A percentile compares a stretch with the other conserved stretches of the same genome.
Evolutionary conservation across 495 filamentous ascomycete genomes (phyloP).

Genomic region (Lichina pygmaea): DNA sequence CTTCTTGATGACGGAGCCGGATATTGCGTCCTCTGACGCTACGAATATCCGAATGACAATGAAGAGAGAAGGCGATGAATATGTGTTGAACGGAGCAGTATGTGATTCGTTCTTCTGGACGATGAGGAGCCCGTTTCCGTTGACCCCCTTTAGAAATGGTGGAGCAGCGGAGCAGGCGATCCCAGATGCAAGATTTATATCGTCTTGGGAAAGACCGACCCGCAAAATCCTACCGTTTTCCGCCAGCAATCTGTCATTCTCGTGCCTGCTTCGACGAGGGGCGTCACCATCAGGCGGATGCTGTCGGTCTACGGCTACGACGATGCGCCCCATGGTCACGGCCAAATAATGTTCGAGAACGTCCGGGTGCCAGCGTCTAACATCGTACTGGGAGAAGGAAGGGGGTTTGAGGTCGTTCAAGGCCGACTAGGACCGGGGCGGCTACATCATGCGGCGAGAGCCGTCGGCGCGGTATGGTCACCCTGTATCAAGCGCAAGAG

Average conservation of each 20-base stretch:
- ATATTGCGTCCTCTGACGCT: slow-evolving; percentile 64
- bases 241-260: slow-evolving; percentile 74
- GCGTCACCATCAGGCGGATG: slow-evolving; percentile 65
- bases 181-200: slow-evolving; percentile 74
- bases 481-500: too few species aligned
- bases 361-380: slow-evolving; percentile 54
- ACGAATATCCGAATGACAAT: slow-evolving; percentile 71
- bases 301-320: slow-evolving; percentile 81
- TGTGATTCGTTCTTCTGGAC: slow-evolving; percentile 5
- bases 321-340: slow-evolving; percentile 83
- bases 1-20: slow-evolving; percentile 85
- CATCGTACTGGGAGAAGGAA: slow-evolving; percentile 67
- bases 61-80: slow-evolving; percentile 51
- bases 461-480: slow-evolving; percentile 37
- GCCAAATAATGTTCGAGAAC: slow-evolving; percentile 62
- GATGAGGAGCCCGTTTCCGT: not conserved
- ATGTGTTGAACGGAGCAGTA: slow-evolving; percentile 63
- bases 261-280: slow-evolving; percentile 46
- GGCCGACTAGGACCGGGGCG: slow-evolving; percentile 74
- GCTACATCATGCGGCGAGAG: slow-evolving; percentile 86
- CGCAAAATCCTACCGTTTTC: slow-evolving; percentile 45
- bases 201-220: slow-evolving; percentile 69
- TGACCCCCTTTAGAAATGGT: slow-evolving; percentile 48
- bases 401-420: slow-evolving; percentile 94
- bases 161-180: slow-evolving; percentile 78